These are phyloP conservation scores for Arabis hirsuta DNA, from an alignment of 345 rosid species.

Conservation along the genomic window DNA sequence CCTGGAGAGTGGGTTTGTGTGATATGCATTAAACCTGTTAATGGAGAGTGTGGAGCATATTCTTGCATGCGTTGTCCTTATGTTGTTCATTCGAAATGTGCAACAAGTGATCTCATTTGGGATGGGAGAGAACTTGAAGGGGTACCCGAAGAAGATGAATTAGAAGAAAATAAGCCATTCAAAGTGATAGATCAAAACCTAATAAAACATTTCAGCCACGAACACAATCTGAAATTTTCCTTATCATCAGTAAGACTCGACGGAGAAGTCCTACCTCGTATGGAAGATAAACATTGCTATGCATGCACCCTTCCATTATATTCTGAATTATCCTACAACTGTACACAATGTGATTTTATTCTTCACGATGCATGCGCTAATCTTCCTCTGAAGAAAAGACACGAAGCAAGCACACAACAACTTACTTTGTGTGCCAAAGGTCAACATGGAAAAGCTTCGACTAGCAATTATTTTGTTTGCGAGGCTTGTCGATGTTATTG, in stretches of 20 bases:
- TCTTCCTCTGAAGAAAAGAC: background rate
- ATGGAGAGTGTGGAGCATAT: background rate
- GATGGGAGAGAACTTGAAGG: background rate
- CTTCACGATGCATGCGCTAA: slow-evolving; percentile 7
- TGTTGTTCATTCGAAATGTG: slow-evolving; percentile 16
- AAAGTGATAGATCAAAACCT: background rate
- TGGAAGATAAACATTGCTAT: slow-evolving; percentile 2
- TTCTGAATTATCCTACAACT: background rate
- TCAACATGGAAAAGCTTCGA: background rate
- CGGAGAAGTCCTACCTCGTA: background rate
- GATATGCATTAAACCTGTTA: background rate
- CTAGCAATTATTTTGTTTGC: too few relatives aligned
- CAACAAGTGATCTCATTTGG: background rate
- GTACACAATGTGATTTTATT: slow-evolving; percentile 18
- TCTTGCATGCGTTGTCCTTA: slow-evolving; percentile 6
- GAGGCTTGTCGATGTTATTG: background rate
- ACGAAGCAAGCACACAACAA: background rate
- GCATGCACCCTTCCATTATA: background rate
- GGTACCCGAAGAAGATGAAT: background rate
- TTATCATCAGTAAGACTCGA: background rate
- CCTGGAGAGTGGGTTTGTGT: background rate
- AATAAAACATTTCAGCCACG: slow-evolving; percentile 1
- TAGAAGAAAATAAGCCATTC: background rate
- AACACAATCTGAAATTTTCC: background rate
- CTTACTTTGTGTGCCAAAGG: background rate